Conservation (phyloP, 208 protist genomes). For the Trichomonas vaginalis region DNA sequence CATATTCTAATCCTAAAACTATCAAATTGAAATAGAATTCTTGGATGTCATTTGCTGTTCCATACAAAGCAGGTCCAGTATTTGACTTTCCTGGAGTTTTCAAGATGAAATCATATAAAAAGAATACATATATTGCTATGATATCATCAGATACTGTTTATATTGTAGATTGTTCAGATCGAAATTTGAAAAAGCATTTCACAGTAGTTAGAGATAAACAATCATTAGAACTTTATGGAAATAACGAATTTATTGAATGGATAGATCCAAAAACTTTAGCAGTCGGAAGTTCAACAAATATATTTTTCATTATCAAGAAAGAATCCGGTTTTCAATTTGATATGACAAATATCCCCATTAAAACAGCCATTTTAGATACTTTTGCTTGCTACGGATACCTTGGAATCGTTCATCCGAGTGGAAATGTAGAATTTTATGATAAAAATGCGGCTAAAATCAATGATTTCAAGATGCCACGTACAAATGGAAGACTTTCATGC, state of each 20-base stretch:
- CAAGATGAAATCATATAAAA: neutral
- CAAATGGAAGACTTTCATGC: neutral
- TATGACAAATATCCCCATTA: neutral
- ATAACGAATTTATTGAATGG: neutral
- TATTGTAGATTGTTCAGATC: neutral
- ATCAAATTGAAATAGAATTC: no score
- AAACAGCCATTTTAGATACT: neutral
- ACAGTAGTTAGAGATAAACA: neutral
- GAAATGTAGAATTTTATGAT: neutral
- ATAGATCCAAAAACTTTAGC: neutral
- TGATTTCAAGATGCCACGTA: neutral
- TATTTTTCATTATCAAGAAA: neutral
- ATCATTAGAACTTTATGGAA: neutral
- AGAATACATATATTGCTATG: neutral
- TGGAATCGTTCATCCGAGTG: neutral
- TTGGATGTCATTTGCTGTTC: neutral
- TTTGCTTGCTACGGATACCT: neutral
- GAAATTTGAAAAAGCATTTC: neutral
- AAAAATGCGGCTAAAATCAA: neutral
- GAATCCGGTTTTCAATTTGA: neutral
- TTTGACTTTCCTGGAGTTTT: neutral
- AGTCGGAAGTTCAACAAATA: neutral
- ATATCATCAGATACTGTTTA: neutral
- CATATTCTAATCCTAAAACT: no score
- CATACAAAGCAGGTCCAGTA: neutral